Conservation (phyloP, 192 early-diverging fungal genomes). For the Coemansia sp. region DNA sequence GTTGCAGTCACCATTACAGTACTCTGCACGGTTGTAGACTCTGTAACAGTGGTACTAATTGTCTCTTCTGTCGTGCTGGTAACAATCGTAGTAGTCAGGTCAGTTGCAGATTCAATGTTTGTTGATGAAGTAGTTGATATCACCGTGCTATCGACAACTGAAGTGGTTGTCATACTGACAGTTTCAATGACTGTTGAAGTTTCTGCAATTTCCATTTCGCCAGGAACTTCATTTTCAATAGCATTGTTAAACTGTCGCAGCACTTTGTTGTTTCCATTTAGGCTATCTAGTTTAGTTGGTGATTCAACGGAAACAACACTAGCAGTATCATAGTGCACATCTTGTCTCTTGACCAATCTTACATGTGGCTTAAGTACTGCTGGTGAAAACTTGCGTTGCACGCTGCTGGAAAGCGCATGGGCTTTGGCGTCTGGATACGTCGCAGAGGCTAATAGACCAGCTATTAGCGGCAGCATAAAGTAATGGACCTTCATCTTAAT, state of each 20-base stretch:
- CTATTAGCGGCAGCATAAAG: neutral
- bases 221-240: neutral
- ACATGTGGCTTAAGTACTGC: too few species aligned
- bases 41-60: conserved; percentile 3
- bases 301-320: too few species aligned
- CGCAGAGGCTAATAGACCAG: conserved; percentile 4
- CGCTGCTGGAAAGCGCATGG: too few species aligned
- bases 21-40: neutral
- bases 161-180: neutral
- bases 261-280: too few species aligned
- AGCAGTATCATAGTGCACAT: too few species aligned
- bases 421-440: neutral
- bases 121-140: neutral
- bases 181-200: conserved; percentile 6
- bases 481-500: neutral
- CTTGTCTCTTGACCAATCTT: too few species aligned
- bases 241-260: too few species aligned
- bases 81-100: conserved; percentile 4
- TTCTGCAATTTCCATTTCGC: neutral
- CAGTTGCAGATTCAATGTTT: conserved; percentile 3
- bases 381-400: too few species aligned
- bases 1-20: conserved; percentile 5
- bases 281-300: neutral
- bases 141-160: conserved; percentile 1
- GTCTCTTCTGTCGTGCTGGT: conserved; percentile 9